phyloP scores from a whole-genome alignment of 208 protist genomes.

The Trypanosoma mega region DNA sequence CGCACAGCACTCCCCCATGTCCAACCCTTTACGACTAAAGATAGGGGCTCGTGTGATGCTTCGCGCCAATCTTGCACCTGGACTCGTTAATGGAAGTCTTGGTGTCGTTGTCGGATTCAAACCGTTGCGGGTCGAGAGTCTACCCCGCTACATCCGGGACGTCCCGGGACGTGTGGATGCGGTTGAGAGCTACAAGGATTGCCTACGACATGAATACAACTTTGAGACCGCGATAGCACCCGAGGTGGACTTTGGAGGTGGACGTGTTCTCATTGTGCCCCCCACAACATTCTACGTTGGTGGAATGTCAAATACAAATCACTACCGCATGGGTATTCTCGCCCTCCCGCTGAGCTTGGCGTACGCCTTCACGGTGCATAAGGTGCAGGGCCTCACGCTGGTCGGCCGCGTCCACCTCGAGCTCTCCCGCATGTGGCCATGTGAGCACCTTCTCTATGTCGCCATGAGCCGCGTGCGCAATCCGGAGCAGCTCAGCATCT shows the following conservation, averaged over 20 bases:
- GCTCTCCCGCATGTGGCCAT: slow-evolving; percentile 88
- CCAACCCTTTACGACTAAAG: slow-evolving; percentile 49
- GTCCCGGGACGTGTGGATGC: slow-evolving; percentile 37
- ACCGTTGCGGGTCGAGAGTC: slow-evolving; percentile 32
- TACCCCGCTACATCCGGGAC: slow-evolving; percentile 43
- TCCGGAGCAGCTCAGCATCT: slow-evolving; percentile 79
- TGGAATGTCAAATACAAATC: slow-evolving; percentile 69
- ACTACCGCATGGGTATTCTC: slow-evolving; percentile 62
- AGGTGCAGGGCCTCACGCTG: slow-evolving; percentile 89
- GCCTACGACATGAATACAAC: slow-evolving; percentile 61
- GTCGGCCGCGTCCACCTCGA: slow-evolving; percentile 82
- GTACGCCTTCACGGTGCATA: slow-evolving; percentile 93
- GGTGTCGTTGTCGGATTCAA: slow-evolving; percentile 85
- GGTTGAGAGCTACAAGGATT: slow-evolving; percentile 60
- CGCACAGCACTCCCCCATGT: slow-evolving; percentile 54
- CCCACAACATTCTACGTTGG: slow-evolving; percentile 69
- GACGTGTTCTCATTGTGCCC: slow-evolving; percentile 46
- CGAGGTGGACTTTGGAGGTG: slow-evolving; percentile 75
- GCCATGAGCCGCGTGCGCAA: slow-evolving; percentile 86
- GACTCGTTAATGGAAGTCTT: slow-evolving; percentile 84
- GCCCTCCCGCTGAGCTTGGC: slow-evolving; percentile 78
- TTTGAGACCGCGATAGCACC: slow-evolving; percentile 56
- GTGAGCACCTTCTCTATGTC: slow-evolving; percentile 87
- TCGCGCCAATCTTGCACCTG: slow-evolving; percentile 61
- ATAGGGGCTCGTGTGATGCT: slow-evolving; percentile 85